Percentiles rank a stretch among this genome's conserved stretches.
phyloP scores from a whole-genome alignment of 1,284 basidiomycete species.

The Melanopsichium pennsylvanicum region DNA sequence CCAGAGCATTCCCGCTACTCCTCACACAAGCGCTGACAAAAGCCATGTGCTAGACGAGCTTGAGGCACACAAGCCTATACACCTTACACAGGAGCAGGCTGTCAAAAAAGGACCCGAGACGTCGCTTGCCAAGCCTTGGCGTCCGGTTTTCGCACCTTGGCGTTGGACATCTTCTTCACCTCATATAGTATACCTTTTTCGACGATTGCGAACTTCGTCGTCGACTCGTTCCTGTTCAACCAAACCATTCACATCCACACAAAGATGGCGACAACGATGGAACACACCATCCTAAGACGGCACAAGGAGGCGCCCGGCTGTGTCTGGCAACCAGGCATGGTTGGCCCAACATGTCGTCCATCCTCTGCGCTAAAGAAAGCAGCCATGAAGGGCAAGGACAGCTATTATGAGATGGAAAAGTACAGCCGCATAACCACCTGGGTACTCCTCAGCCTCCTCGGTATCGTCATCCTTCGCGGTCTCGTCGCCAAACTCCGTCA shows the following conservation, averaged over 20 bases:
- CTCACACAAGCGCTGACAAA: too few relatives aligned
- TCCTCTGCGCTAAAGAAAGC: slow-evolving; percentile 35
- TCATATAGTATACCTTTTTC: too few relatives aligned
- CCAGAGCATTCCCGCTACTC: too few relatives aligned
- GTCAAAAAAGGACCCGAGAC: background rate
- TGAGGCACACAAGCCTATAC: background rate
- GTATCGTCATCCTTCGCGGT: slow-evolving; percentile 18
- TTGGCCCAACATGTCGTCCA: slow-evolving; percentile 36
- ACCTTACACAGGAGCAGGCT: background rate
- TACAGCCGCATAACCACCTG: slow-evolving; percentile 84
- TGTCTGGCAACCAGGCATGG: slow-evolving; percentile 45
- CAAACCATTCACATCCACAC: too few relatives aligned
- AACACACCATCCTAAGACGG: slow-evolving; percentile 19
- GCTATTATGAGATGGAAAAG: slow-evolving; percentile 78
- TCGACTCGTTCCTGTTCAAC: too few relatives aligned
- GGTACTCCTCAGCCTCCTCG: slow-evolving; percentile 30
- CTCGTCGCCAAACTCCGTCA: slow-evolving; percentile 19
- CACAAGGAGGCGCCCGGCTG: slow-evolving; percentile 41
- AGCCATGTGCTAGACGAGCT: slow-evolving; percentile 4
- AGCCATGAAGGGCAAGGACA: slow-evolving; percentile 41
- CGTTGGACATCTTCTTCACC: too few relatives aligned
- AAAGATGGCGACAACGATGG: too few relatives aligned
- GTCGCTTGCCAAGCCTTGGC: too few relatives aligned
- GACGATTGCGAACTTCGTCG: too few relatives aligned
- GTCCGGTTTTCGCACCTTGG: too few relatives aligned